Base-by-base conservation (phyloP, 2,329 filamentous ascomycete species). In the Aspergillus candidus region DNA sequence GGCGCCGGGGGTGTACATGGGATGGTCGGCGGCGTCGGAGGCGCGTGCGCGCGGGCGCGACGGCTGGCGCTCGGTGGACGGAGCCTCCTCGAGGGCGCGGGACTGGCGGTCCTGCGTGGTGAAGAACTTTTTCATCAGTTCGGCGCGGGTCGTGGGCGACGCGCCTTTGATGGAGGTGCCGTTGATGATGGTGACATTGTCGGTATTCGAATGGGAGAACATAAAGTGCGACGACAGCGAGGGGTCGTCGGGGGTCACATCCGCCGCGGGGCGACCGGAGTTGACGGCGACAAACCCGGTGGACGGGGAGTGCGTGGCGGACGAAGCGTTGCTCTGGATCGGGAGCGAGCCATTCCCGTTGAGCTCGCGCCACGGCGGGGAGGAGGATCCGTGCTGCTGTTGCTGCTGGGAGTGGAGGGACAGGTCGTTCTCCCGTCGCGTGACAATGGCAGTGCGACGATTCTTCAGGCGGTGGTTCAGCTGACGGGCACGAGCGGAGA, bases 401-500 rank as follows among this genome's bases (percentile, higher is more conserved):
- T 56, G 58, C 49, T 59, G 59, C 49, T 58, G 61, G 7, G 54
- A 49, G 41, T 58, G 51, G 13, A 68, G 49, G 18, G 57, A 56
- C 5, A 60, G 52, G 51, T 70, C 66, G 32, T 65, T 67, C 45
- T 79, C 74, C 44, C 83, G 76, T 31, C 84, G 75, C 43, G 79
- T 77, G 38, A 83, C 71, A 50, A 90, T 87, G n/a, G 83, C 84
- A 42, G 79, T 80, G 57, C 82, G 83, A 40, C 86, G 81, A 38
- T 83, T 83, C 59, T 84, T 86, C 39, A 94, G 70, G 35, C 85
- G 80, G 59, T 93, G 88, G 54, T 89, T 90, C 13, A 94, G 76
- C 62, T 91, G 86, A 32, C 87, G 78, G 11, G 88, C 83, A 52
- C 82, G 74, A 37, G 80, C 82, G 50, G 83, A 82, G 11, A 85